A percentile compares a stretch with the other conserved stretches of the same genome.
Evolutionary conservation across 2,329 filamentous ascomycete genomes (phyloP).

Genomic region (Xylaria polymorpha): DNA sequence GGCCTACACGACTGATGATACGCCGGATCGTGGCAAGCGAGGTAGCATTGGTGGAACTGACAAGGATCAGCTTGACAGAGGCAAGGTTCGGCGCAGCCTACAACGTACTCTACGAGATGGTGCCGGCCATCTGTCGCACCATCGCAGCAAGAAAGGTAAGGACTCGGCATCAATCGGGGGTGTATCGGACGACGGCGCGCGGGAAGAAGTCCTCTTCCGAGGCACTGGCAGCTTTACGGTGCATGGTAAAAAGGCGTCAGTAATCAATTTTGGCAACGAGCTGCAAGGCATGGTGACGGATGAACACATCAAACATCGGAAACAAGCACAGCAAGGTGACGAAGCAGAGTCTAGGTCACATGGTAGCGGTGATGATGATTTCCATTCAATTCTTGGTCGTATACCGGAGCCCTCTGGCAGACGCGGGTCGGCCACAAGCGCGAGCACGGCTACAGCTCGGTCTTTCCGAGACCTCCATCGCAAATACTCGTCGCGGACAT

Average conservation of each 20-base stretch:
- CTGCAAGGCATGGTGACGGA: conserved; percentile 82
- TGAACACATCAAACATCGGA: conserved; percentile 75
- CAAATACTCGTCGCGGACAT: conserved; percentile 66
- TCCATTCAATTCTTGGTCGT: conserved; percentile 62
- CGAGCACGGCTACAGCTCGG: conserved; percentile 73
- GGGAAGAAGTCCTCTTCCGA: conserved; percentile 78
- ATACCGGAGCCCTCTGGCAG: conserved; percentile 60
- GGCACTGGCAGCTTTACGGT: conserved; percentile 92
- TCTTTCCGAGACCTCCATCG: conserved; percentile 73
- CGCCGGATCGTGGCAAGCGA: conserved; percentile 53
- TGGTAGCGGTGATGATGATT: conserved; percentile 60
- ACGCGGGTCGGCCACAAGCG: conserved; percentile 71
- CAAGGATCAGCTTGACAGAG: conserved; percentile 66
- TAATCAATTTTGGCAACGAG: conserved; percentile 96
- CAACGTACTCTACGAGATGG: conserved; percentile 90
- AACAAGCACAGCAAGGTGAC: conserved; percentile 59
- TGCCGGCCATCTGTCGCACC: conserved; percentile 72
- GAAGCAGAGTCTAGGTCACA: conserved; percentile 52
- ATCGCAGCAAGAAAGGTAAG: conserved; percentile 80
- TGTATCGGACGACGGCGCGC: conserved; percentile 61
- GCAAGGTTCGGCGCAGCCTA: conserved; percentile 83
- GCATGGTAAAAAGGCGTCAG: conserved; percentile 96
- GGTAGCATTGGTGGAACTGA: conserved; percentile 51
- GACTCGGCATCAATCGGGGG: conserved; percentile 73
- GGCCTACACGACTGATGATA: conserved; percentile 56